Conservation (phyloP, 129 eudicot genomes). For the Gnaphalium uliginosum region DNA sequence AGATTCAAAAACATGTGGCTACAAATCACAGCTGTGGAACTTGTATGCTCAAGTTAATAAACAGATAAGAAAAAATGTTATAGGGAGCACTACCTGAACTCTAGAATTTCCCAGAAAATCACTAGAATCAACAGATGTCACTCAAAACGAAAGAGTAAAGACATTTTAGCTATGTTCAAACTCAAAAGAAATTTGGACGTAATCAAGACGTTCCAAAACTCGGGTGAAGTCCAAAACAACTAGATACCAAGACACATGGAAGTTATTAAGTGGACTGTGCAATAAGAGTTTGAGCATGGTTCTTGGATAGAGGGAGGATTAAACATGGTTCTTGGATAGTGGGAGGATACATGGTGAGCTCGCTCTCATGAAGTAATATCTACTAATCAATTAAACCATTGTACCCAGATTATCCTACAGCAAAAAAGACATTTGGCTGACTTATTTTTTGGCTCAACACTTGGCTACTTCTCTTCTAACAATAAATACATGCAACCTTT, state of each 20-base stretch:
- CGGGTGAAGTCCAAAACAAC: not conserved
- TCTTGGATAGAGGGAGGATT: too few relatives aligned
- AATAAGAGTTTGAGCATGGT: too few relatives aligned
- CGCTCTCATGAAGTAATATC: too few relatives aligned
- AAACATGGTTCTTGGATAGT: too few relatives aligned
- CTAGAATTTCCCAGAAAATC: too few relatives aligned
- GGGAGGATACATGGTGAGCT: too few relatives aligned
- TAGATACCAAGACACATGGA: not conserved
- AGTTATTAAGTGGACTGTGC: too few relatives aligned
- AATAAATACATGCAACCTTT: not conserved
- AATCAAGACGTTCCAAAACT: not conserved
- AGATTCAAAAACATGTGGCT: not conserved
- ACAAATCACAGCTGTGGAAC: not conserved
- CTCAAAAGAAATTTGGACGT: not conserved
- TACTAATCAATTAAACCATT: not conserved
- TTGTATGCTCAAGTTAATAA: conserved; percentile 3
- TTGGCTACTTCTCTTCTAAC: not conserved
- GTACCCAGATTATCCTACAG: not conserved
- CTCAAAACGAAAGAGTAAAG: not conserved
- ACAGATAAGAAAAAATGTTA: not conserved
- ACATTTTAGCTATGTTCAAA: not conserved
- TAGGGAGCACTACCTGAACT: too few relatives aligned
- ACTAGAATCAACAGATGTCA: too few relatives aligned
- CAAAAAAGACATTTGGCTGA: not conserved
- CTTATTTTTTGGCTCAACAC: not conserved